A percentile compares a stretch with the other conserved stretches of the same genome.
Evolutionary conservation across 1,284 basidiomycete species (phyloP).

Genomic region (Tremellales sp.): DNA sequence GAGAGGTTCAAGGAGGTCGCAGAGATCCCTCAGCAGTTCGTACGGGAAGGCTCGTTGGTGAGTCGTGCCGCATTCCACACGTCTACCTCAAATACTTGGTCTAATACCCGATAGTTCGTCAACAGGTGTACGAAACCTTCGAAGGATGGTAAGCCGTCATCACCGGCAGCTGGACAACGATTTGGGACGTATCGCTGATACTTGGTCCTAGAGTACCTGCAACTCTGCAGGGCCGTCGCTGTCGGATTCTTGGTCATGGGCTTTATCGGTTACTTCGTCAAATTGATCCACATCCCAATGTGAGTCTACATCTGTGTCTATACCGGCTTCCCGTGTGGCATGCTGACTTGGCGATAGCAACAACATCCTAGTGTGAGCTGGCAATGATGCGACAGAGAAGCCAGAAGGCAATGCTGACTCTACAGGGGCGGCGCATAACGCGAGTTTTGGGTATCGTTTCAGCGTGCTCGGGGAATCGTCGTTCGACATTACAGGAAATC

Average conservation of each 20-base stretch:
- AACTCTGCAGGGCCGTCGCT: constrained; percentile 89
- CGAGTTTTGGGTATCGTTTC: no score
- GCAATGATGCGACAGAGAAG: no score
- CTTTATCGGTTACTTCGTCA: constrained; percentile 95
- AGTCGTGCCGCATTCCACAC: not conserved
- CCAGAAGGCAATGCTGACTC: no score
- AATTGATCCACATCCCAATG: constrained; percentile 95
- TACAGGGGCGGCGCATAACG: no score
- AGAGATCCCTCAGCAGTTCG: constrained; percentile 86
- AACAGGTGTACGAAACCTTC: constrained; percentile 97
- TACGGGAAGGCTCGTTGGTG: constrained; percentile 90
- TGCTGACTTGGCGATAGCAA: constrained; percentile 56
- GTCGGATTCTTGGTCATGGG: constrained; percentile 96
- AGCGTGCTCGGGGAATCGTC: no score
- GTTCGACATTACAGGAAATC: no score
- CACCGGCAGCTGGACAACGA: no score
- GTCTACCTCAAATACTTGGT: not conserved
- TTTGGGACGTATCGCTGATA: no score
- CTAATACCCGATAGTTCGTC: constrained; percentile 64
- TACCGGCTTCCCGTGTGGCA: not conserved
- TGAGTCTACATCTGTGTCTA: constrained; percentile 52
- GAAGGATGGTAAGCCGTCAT: constrained; percentile 72
- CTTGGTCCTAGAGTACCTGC: constrained; percentile 83
- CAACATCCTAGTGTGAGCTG: constrained; percentile 86
- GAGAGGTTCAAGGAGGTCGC: constrained; percentile 78